phyloP scores from a whole-genome alignment of 2,329 filamentous ascomycete species.

The Monosporascus sp. region DNA sequence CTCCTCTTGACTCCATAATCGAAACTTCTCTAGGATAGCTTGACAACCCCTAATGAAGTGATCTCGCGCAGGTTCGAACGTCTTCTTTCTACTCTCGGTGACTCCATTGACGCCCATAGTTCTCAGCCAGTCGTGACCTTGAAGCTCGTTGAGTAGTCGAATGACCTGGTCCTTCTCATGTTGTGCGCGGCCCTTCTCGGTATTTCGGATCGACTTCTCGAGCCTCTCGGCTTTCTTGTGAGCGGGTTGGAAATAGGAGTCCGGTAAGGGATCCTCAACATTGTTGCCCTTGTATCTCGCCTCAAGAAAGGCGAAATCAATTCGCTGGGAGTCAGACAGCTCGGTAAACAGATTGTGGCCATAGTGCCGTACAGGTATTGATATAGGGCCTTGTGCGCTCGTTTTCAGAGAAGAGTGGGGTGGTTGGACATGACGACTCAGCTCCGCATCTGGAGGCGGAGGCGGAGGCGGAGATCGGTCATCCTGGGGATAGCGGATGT shows the following conservation, averaged over 20 bases:
- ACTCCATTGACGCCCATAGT: conserved; percentile 84
- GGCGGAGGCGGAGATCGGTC: conserved; percentile 35
- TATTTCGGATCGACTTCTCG: conserved; percentile 58
- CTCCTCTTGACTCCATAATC: conserved; percentile 82
- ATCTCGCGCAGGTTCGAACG: conserved; percentile 77
- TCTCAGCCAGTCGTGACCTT: conserved; percentile 87
- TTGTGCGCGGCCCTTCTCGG: conserved; percentile 58
- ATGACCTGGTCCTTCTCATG: conserved; percentile 63
- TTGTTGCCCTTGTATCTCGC: conserved; percentile 38
- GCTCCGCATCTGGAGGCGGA: conserved; percentile 16
- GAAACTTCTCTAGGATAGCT: conserved; percentile 79
- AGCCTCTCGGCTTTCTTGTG: conserved; percentile 56
- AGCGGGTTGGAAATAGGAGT: conserved; percentile 46
- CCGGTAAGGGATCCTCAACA: conserved; percentile 49
- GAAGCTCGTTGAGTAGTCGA: conserved; percentile 70
- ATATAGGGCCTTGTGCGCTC: conserved; percentile 20
- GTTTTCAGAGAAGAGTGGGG: conserved; percentile 24
- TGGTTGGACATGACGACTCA: conserved; percentile 20
- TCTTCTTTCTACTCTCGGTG: conserved; percentile 79
- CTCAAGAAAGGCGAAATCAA: conserved; percentile 51
- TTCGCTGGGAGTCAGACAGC: conserved; percentile 49
- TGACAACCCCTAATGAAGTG: conserved; percentile 83
- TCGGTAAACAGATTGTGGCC: conserved; percentile 51
- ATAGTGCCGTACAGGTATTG: conserved; percentile 42
- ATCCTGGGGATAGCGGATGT: conserved; percentile 25